phyloP scores from a whole-genome alignment of 1,139 yeast species.

The Kluyveromyces sp. region DNA sequence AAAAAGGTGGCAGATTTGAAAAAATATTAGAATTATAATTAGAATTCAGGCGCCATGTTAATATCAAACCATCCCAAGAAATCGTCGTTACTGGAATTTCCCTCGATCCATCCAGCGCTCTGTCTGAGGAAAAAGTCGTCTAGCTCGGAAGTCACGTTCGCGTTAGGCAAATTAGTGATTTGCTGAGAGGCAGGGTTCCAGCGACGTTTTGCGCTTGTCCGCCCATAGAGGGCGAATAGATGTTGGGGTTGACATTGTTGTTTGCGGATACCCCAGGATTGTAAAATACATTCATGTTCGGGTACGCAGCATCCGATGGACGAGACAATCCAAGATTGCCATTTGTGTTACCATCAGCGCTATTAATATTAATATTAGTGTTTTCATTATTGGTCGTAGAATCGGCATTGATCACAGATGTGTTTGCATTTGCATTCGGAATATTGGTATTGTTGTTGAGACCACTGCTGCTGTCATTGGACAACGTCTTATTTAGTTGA shows the following conservation, averaged over 20 bases:
- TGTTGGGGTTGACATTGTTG: neutral
- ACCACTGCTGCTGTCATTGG: slow-evolving; percentile 4
- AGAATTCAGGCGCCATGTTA: slow-evolving; percentile 52
- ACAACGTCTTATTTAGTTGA: slow-evolving; percentile 12
- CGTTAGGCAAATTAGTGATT: neutral
- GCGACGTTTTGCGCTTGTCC: neutral
- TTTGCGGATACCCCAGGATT: slow-evolving; percentile 5
- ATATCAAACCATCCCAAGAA: slow-evolving; percentile 93
- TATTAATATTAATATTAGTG: neutral
- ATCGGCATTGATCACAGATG: too few species aligned
- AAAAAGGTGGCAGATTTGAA: neutral
- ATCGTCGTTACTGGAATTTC: slow-evolving; percentile 53
- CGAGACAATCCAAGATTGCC: neutral
- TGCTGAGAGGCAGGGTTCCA: neutral
- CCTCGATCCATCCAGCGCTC: slow-evolving; percentile 77
- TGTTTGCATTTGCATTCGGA: neutral
- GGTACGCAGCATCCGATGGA: slow-evolving; percentile 9
- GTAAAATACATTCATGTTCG: slow-evolving; percentile 16
- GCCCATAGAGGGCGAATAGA: neutral
- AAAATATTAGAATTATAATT: slow-evolving; percentile 4
- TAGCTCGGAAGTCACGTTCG: slow-evolving; percentile 19
- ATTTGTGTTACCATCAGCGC: too few species aligned
- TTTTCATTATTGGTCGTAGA: slow-evolving; percentile 2
- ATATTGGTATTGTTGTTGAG: neutral
- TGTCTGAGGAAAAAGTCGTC: slow-evolving; percentile 62